These are phyloP conservation scores for Monosporascus sp. DNA, from an alignment of 2,329 filamentous ascomycete genomes.

Conservation along the genomic window DNA sequence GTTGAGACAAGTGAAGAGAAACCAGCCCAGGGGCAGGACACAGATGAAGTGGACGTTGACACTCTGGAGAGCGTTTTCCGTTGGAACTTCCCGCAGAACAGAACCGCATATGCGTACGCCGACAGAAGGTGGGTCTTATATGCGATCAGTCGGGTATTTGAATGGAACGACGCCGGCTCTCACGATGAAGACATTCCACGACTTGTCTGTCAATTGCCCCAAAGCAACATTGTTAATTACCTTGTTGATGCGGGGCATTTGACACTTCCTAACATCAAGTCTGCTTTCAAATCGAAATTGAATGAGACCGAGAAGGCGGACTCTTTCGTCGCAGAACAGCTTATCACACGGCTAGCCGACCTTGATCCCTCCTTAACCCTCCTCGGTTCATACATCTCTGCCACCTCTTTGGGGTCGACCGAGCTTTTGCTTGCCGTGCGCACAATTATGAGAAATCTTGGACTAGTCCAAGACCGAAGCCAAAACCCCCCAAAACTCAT, in stretches of 20 bases:
- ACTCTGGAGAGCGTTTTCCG: slow-evolving; percentile 28
- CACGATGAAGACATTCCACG: slow-evolving; percentile 35
- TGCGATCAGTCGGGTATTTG: slow-evolving; percentile 56
- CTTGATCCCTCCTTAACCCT: slow-evolving; percentile 66
- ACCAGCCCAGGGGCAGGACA: slow-evolving; percentile 13
- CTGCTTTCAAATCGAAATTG: slow-evolving; percentile 48
- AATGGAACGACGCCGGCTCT: slow-evolving; percentile 44
- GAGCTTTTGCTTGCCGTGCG: slow-evolving; percentile 65
- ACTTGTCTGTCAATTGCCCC: slow-evolving; percentile 38
- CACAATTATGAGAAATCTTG: slow-evolving; percentile 64
- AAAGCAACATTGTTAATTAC: slow-evolving; percentile 53
- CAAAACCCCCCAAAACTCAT: slow-evolving; percentile 27
- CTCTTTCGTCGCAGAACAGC: slow-evolving; percentile 50
- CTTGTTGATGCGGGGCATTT: slow-evolving; percentile 56
- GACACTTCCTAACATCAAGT: slow-evolving; percentile 52
- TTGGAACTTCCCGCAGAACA: slow-evolving; percentile 46
- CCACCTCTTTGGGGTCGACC: slow-evolving; percentile 58
- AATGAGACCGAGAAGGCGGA: slow-evolving; percentile 38
- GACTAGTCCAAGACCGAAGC: slow-evolving; percentile 45
- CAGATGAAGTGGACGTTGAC: slow-evolving; percentile 12
- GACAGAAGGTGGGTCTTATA: slow-evolving; percentile 63
- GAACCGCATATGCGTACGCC: slow-evolving; percentile 44
- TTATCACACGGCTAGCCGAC: slow-evolving; percentile 57
- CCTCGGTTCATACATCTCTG: slow-evolving; percentile 59
- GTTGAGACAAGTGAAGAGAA: slow-evolving; percentile 30